Evolutionary conservation across 148 eudicot genomes (phyloP), one percentile per base, ranked within the genome.

Genomic region (Arbutus unedo): DNA sequence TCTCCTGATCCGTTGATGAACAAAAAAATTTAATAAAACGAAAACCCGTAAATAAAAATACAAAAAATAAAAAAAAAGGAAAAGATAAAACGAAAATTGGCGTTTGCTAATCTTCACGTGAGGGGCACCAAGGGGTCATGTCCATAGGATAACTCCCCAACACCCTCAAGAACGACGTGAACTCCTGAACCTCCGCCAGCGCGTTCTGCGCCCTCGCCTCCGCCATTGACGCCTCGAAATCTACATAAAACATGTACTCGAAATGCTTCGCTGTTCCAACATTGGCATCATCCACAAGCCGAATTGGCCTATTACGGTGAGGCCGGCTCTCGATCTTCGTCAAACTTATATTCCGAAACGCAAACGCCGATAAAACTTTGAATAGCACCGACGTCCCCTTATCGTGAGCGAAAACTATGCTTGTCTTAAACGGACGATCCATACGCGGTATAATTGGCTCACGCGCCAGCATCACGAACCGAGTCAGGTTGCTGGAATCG

Each of bases 111-210:
- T 85, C 87, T 78, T 56, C 88, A 82, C 84, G 38, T 1, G 93
- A 89, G 9, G 92, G 96, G 38, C 86, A 85, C 98, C 97, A 96
- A 8, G 99, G 98, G 8, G 97, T 86, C 97, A 96, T 94, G 49
- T 96, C 99, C 98, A 94, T 96, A 11, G 99, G 99, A 79, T 96
- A 96, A 74, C 99, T 96, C 1, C 99, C 99, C 87, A 96, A 76
- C 70, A 96, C 99, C 90, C 98, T 87, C 85, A 96, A 81, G 83
- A 94, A 96, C 11, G 97, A 90, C 0, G 99, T 96, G 87, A 94
- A 96, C 83, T 96, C 99, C 77, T 96, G 99, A 16, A 96, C 99
- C 84, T 96, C 99, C 0, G 98, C 93, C 0, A 96, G 86, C 19
- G 99, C 99, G 80, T 96, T 96, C 84, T 96, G 99, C 0, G 99